Conservation (phyloP, 495 filamentous ascomycete genomes). For the Coniosporium apollinis region DNA sequence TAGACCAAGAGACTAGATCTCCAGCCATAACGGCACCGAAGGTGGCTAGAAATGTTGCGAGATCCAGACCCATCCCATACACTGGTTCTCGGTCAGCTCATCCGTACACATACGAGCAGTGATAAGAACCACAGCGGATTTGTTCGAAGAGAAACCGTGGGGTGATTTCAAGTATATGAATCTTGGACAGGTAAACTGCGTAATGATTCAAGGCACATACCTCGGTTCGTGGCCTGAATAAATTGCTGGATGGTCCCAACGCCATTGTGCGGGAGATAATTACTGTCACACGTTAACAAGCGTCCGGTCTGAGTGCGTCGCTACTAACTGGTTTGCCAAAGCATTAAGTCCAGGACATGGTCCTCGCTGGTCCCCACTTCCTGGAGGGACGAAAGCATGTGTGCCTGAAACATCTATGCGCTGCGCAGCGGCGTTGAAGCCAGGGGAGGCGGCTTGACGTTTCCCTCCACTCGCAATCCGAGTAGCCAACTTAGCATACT, state of each 20-base stretch:
- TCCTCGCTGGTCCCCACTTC: conserved; percentile 16
- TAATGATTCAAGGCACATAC: conserved; percentile 14
- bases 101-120: conserved; percentile 4
- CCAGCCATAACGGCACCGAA: conserved; percentile 37
- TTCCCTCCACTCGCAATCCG: not conserved
- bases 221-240: conserved; percentile 17
- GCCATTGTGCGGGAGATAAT: conserved; percentile 37
- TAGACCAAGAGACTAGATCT: conserved; percentile 19
- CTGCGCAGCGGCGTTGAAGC: conserved; percentile 18
- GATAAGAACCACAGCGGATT: no score
- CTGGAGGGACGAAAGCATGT: conserved; percentile 16
- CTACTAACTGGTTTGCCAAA: conserved; percentile 24
- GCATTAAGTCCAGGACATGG: conserved; percentile 39
- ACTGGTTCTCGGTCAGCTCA: no score
- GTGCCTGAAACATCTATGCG: conserved; percentile 16
- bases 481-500: not conserved
- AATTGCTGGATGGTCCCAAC: conserved; percentile 23
- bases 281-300: conserved; percentile 29
- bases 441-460: not conserved
- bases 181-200: conserved; percentile 14
- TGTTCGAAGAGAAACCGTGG: no score
- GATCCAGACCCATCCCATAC: conserved; percentile 35
- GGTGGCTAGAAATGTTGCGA: conserved; percentile 31
- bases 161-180: no score
- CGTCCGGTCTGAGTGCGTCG: not conserved